Evolutionary conservation across 2,329 filamentous ascomycete genomes (phyloP).

Genomic region (Endoconidiophora polonica): DNA sequence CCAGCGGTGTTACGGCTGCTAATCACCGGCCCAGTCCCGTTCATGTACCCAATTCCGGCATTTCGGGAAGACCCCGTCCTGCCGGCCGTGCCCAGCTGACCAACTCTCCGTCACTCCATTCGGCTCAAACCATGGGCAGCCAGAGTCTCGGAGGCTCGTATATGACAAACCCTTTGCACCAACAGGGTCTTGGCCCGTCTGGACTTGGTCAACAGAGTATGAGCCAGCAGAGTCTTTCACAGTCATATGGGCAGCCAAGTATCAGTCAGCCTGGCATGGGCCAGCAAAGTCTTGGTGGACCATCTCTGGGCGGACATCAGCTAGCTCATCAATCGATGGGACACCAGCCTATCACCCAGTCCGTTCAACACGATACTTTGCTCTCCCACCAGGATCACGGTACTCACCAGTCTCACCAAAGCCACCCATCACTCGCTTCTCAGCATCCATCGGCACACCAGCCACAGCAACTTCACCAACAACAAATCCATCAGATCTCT

Average conservation of each 20-base stretch:
- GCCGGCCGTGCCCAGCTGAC: constrained; percentile 24
- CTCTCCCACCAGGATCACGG: constrained; percentile 27
- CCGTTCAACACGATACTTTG: constrained; percentile 27
- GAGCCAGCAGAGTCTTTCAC: constrained; percentile 17
- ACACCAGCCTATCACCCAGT: constrained; percentile 18
- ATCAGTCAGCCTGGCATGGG: constrained; percentile 15
- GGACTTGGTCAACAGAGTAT: constrained; percentile 18
- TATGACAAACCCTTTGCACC: constrained; percentile 19
- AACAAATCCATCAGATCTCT: constrained; percentile 10
- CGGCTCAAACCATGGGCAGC: constrained; percentile 14
- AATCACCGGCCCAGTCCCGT: constrained; percentile 27
- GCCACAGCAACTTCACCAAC: constrained; percentile 8
- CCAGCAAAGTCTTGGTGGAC: constrained; percentile 2
- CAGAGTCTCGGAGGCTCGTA: constrained; percentile 15
- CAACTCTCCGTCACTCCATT: constrained; percentile 20
- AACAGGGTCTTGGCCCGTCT: constrained; percentile 16
- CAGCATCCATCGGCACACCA: constrained; percentile 16
- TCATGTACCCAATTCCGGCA: constrained; percentile 30
- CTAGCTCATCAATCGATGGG: constrained; percentile 8
- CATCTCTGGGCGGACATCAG: constrained; percentile 5
- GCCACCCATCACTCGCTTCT: constrained; percentile 18
- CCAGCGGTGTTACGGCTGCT: constrained; percentile 31
- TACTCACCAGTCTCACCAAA: constrained; percentile 17
- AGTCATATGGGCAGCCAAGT: constrained; percentile 14
- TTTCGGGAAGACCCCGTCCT: constrained; percentile 24